phyloP scores from a whole-genome alignment of 495 filamentous ascomycete genomes.

The Daldinia loculata region DNA sequence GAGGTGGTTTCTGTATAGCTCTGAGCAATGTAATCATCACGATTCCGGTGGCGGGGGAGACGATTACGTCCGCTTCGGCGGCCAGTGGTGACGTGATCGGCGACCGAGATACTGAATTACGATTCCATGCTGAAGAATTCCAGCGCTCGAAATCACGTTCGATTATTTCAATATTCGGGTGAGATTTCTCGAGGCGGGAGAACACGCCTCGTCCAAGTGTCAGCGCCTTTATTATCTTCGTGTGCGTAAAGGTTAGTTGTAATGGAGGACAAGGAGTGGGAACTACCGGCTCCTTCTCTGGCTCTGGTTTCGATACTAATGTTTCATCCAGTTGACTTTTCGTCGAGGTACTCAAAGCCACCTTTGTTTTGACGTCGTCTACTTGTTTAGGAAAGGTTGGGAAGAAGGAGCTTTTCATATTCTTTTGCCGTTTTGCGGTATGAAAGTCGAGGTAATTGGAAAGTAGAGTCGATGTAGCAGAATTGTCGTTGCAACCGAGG shows the following conservation, averaged over 20 bases:
- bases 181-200: conserved; percentile 55
- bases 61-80: conserved; percentile 77
- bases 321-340: not conserved
- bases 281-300: not conserved
- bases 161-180: conserved; percentile 64
- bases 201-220: conserved; percentile 39
- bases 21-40: conserved; percentile 76
- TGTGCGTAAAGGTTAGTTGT: not conserved
- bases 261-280: conserved; percentile 30
- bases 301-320: not conserved
- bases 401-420: conserved; percentile 39
- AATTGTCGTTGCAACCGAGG: conserved; percentile 27
- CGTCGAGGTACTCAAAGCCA: not conserved
- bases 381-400: not conserved
- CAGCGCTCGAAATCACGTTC: conserved; percentile 65
- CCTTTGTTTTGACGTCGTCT: not conserved
- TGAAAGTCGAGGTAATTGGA: conserved; percentile 44
- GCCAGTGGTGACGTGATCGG: conserved; percentile 47
- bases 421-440: conserved; percentile 40
- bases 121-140: conserved; percentile 46
- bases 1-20: conserved; percentile 74
- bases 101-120: conserved; percentile 45
- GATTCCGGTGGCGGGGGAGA: conserved; percentile 75
- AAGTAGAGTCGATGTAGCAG: conserved; percentile 36
- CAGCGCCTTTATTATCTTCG: conserved; percentile 42